Conservation (phyloP, 257 asterid species). For the Petunia secreta region DNA sequence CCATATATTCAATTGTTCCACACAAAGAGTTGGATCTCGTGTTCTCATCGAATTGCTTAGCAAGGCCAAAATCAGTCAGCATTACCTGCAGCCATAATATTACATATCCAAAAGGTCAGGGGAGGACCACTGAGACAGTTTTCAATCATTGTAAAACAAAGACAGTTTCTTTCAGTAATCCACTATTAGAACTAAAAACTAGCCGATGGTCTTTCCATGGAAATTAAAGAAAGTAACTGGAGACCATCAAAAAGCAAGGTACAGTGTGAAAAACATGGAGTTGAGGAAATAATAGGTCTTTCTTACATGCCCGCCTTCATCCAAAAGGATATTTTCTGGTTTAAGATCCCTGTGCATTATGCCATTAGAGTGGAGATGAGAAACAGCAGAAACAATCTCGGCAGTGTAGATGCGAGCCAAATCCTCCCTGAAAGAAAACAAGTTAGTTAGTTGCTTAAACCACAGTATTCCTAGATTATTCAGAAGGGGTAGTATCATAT, state of each 20-base stretch:
- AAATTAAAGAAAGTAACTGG: background rate
- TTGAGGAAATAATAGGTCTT: conserved; percentile 1
- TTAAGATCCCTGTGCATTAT: conserved; percentile 89
- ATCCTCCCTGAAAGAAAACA: conserved; percentile 61
- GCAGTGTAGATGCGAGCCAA: conserved; percentile 75
- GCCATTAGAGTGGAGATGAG: conserved; percentile 71
- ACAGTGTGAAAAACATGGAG: background rate
- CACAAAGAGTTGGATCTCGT: conserved; percentile 80
- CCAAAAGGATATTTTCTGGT: conserved; percentile 82
- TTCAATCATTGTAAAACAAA: conserved; percentile 11
- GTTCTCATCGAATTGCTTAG: conserved; percentile 64
- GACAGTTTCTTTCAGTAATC: background rate
- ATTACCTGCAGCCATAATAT: conserved; percentile 49
- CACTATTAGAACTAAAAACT: background rate
- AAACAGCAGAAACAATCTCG: conserved; percentile 77
- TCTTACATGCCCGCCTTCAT: conserved; percentile 81
- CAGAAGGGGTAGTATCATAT: background rate
- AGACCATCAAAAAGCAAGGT: background rate
- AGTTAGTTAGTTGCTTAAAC: conserved; percentile 16
- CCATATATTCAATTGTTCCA: conserved; percentile 85
- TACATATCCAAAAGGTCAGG: conserved; percentile 11
- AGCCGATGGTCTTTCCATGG: background rate
- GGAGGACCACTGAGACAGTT: background rate
- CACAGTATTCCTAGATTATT: background rate
- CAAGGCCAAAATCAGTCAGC: conserved; percentile 83